Base-by-base conservation (phyloP, 768 basidiomycete genomes). In the Amanita rubescens region DNA sequence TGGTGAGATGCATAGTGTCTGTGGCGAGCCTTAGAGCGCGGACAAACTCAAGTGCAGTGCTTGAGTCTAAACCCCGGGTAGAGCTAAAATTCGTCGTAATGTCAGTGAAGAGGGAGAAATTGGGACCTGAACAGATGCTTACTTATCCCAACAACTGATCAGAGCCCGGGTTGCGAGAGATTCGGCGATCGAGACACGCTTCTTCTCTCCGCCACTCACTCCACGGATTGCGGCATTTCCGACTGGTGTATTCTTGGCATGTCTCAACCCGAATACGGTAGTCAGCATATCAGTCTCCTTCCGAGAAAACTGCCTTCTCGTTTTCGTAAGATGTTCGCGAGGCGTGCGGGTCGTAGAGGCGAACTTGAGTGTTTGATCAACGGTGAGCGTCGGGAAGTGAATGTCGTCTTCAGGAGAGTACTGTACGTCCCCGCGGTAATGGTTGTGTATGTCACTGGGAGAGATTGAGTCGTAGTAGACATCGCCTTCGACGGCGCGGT, bases 331-430 rank as follows among this genome's bases (percentile, higher is more conserved):
- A 25, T 85, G 79, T 2, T 67, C 68, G 24, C 71, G 79, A 1
- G 91, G 90, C 3, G 79, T 79, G 19, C 90, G 83, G 10, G 80
- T 84, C 57, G 75, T 77, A 0, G 84, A 77, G 0, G 86, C 85
- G 54, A 90, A 87, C 9, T 66, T 71, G 27, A 96, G 73, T 0
- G 90, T 92, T 62, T 91, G 78, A 46, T 80, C 76, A 30, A 92
- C 89, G 3, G 87, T 89, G 24, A 95, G 75, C 8, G 87, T 88
- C 3, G 91, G 87, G 60, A 93, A 87, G 63, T 92, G 90, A 1
- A 88, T 72, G 62, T 94, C 90, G 59, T 92, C 90, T 70, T 90
- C 90, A 0, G 88, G 86, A 56, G 79, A 85, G 63, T 90, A 92
- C 51, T 80, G 79, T 1, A 90, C 83, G 62, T 90, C 90, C 11